phyloP scores from a whole-genome alignment of 2,329 filamentous ascomycete genomes.

The Sporothrix brasiliensis region DNA sequence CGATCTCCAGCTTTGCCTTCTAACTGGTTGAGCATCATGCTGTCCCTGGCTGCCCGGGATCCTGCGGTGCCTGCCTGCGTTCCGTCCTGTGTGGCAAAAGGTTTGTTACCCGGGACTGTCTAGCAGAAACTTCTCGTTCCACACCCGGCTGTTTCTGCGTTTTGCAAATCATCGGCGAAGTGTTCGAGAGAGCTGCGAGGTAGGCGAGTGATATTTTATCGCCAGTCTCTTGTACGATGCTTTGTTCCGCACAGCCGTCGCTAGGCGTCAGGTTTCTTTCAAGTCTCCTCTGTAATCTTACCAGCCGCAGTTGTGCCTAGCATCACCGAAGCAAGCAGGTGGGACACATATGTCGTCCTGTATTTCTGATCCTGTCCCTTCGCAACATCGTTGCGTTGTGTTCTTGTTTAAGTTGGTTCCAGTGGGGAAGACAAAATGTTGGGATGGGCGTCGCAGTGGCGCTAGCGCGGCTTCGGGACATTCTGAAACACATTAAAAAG shows the following conservation, averaged over 20 bases:
- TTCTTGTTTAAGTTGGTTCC: background rate
- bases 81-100: conserved; percentile 4
- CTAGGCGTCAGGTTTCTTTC: too few species aligned
- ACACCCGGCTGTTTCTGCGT: background rate
- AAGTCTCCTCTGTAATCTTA: conserved; percentile 7
- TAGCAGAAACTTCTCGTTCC: conserved; percentile 9
- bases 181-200: background rate
- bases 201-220: background rate
- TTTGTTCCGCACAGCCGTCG: background rate
- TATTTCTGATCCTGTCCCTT: background rate
- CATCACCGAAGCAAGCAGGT: background rate
- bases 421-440: conserved; percentile 7
- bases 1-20: conserved; percentile 14
- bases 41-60: conserved; percentile 6
- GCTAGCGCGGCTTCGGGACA: conserved; percentile 28
- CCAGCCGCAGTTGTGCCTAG: background rate
- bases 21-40: background rate
- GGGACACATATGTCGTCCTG: background rate
- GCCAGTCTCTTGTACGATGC: too few species aligned
- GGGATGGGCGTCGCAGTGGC: conserved; percentile 20
- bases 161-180: conserved; percentile 22
- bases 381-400: conserved; percentile 1
- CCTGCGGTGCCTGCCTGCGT: background rate
- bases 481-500: conserved; percentile 31
- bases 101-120: background rate